A percentile compares a stretch with the other conserved stretches of the same genome.
Evolutionary conservation across 169 alveolate genomes (phyloP).

Genomic region (Eimeria mitis): DNA sequence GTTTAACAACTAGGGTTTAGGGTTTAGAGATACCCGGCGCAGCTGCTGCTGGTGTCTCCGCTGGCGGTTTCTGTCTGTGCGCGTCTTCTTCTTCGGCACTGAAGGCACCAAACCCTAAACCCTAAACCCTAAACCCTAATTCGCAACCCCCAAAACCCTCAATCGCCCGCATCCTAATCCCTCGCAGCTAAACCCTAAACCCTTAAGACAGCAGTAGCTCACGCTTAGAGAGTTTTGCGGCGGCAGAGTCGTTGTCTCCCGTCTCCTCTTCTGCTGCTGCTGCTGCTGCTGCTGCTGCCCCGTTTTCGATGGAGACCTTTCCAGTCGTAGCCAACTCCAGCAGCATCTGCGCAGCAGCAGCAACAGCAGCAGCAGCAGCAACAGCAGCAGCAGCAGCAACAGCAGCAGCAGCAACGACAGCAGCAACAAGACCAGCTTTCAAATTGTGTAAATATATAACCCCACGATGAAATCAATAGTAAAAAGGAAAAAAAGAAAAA

Average conservation of each 20-base stretch:
- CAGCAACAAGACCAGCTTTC: too few relatives aligned
- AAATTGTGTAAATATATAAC: too few relatives aligned
- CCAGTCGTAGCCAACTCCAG: conserved; percentile 14
- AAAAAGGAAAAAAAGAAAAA: too few relatives aligned
- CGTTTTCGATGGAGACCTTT: neutral
- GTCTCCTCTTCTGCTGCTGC: conserved; percentile 15
- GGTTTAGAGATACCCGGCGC: conserved; percentile 14
- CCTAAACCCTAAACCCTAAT: conserved; percentile 39
- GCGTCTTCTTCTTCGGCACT: conserved; percentile 50
- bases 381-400: too few relatives aligned
- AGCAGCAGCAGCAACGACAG: too few relatives aligned
- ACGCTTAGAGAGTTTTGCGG: neutral
- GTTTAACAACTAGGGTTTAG: neutral
- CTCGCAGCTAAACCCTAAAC: neutral
- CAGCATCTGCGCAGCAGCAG: conserved; percentile 23
- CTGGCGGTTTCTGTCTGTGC: conserved; percentile 42
- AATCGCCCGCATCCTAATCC: neutral
- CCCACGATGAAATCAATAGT: too few relatives aligned
- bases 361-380: conserved; percentile 31
- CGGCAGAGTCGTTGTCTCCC: neutral
- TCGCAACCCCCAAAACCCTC: neutral
- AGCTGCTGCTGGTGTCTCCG: conserved; percentile 23
- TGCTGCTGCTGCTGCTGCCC: conserved; percentile 14
- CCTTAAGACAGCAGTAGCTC: neutral
- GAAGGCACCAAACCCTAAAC: conserved; percentile 20